Conservation (phyloP, 305 asterid genomes). For the Fraxinus platypoda region DNA sequence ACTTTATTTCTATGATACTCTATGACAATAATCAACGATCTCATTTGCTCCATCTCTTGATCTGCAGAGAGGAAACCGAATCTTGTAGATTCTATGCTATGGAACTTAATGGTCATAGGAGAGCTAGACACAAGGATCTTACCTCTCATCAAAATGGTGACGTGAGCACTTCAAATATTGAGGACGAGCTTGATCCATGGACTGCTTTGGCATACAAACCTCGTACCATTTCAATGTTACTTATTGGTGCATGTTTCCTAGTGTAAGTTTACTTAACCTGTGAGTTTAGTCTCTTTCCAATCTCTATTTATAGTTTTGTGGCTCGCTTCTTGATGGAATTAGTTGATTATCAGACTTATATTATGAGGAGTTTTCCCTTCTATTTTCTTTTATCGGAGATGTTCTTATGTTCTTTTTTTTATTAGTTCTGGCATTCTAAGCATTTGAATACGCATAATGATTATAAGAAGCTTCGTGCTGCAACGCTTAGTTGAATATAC, state of each 20-base stretch:
- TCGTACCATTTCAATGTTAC: conserved; percentile 70
- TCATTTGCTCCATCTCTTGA: conserved; percentile 15
- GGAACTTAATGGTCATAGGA: conserved; percentile 67
- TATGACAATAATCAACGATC: neutral
- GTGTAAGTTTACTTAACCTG: conserved; percentile 58
- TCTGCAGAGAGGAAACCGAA: conserved; percentile 39
- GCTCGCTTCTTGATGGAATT: conserved; percentile 1
- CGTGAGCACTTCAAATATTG: conserved; percentile 36
- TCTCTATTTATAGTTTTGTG: conserved; percentile 12
- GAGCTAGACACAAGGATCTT: conserved; percentile 44
- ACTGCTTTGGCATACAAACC: conserved; percentile 98
- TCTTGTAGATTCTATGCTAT: conserved; percentile 38
- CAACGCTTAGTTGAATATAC: neutral
- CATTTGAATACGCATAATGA: neutral
- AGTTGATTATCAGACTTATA: conserved; percentile 12
- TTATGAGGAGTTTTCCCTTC: neutral
- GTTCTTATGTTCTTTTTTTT: neutral
- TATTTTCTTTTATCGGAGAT: conserved; percentile 7
- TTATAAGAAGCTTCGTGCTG: conserved; percentile 6
- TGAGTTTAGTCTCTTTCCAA: neutral
- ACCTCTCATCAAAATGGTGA: conserved; percentile 65
- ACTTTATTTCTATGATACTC: neutral
- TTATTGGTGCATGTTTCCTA: conserved; percentile 89
- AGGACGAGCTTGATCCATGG: conserved; percentile 88
- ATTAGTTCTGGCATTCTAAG: neutral